Percentiles rank a stretch among this genome's conserved stretches.
phyloP scores from a whole-genome alignment of 2,329 filamentous ascomycete genomes.

The Colletotrichum paranaense region DNA sequence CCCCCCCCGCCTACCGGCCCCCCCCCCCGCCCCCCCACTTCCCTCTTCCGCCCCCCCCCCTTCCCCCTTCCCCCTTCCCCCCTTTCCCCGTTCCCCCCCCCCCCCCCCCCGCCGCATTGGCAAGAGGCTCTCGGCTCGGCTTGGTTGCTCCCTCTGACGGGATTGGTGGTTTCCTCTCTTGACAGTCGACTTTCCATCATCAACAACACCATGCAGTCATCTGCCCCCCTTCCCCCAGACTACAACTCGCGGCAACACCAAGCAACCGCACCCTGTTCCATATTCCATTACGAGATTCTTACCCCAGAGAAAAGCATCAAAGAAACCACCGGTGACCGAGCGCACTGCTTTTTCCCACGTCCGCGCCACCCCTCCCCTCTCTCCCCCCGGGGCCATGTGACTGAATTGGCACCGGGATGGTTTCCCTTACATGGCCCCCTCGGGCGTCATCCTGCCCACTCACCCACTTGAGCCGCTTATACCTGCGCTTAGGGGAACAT shows the following conservation, averaged over 20 bases:
- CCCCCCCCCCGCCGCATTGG: not conserved
- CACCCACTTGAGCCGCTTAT: conserved; percentile 38
- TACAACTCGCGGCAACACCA: not conserved
- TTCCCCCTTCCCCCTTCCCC: not conserved
- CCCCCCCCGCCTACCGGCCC: not conserved
- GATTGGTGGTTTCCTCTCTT: not conserved
- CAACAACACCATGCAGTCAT: not conserved
- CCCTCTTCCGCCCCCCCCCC: not conserved
- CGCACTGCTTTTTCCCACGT: conserved; percentile 40
- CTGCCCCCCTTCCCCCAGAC: not conserved
- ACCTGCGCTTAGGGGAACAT: conserved; percentile 40
- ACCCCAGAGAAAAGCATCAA: conserved; percentile 4
- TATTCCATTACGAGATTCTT: conserved; percentile 25
- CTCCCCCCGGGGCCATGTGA: conserved; percentile 37
- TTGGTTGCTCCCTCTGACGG: not conserved
- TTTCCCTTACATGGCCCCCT: conserved; percentile 35
- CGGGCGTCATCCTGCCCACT: conserved; percentile 38
- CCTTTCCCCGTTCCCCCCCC: too few relatives aligned
- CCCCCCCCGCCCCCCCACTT: not conserved
- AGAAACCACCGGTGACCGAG: conserved; percentile 4
- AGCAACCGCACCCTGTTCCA: not conserved
- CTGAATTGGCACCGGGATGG: conserved; percentile 40
- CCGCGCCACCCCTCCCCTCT: conserved; percentile 25
- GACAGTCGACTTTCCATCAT: not conserved
- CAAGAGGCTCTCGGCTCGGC: not conserved